Evolutionary conservation across 495 filamentous ascomycete genomes (phyloP), one percentile per base, ranked within the genome.

Genomic region (Hyaloscypha variabilis): DNA sequence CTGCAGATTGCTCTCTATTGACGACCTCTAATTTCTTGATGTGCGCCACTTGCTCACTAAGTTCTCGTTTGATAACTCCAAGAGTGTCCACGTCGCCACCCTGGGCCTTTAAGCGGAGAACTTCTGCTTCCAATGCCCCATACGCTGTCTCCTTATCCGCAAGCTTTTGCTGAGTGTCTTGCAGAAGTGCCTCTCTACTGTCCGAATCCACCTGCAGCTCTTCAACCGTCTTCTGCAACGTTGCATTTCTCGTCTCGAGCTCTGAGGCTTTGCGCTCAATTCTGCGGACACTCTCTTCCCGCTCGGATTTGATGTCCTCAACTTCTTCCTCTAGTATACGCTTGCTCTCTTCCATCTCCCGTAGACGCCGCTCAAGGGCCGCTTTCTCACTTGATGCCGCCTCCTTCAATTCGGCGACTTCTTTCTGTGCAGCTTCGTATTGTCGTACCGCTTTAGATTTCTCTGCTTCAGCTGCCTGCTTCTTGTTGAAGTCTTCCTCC

Each of bases 81-180:
- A 97, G 78, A 2, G 90, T 92, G 68, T 97, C 93, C 0, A 87
- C 85, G 76, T 97, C 95, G 24, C 88, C 93, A 1, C 89, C 90
- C 68, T 93, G 90, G 4, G 93, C 90, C 72, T 91, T 97, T 13
- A 94, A 77, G 36, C 86, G 84, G 59, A 97, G 78, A 30, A 96
- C 86, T 46, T 97, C 92, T 8, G 88, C 87, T 79, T 97, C 92
- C 3, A 98, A 74, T 11, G 86, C 77, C 0, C 88, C 91, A 42
- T 90, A 77, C 30, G 91, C 86, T 2, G 78, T 78, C 72, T 97
- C 90, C 50, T 87, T 85, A 66, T 90, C 80, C 0, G 81, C 77
- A 3, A 96, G 73, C 68, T 84, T 83, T 39, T 88, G 82, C 73
- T 96, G 91, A 0, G 84, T 79, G 11, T 82, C 78, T 55, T 90